phyloP scores from a whole-genome alignment of 306 rosid genomes.

The Pterocarpus macrocarpus region DNA sequence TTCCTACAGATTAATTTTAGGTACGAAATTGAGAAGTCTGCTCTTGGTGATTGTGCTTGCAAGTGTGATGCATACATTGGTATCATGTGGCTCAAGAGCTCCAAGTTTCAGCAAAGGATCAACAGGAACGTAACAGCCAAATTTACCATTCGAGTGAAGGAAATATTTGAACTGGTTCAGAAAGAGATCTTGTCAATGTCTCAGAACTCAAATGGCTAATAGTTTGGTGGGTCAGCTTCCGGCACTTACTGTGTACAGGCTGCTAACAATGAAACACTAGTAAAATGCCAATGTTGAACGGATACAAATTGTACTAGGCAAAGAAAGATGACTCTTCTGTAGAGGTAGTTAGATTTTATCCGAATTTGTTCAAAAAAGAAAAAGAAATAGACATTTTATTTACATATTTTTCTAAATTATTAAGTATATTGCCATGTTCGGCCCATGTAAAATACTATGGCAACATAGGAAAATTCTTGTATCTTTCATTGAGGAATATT shows the following conservation, averaged over 20 bases:
- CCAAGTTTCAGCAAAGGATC: slow-evolving; percentile 71
- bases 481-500: too few relatives aligned
- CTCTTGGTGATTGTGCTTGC: slow-evolving; percentile 59
- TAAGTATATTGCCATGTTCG: neutral
- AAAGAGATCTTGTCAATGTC: slow-evolving; percentile 64
- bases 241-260: neutral
- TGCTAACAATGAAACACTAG: neutral
- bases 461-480: too few relatives aligned
- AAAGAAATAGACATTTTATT: neutral
- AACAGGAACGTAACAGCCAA: slow-evolving; percentile 63
- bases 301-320: slow-evolving; percentile 3
- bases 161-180: slow-evolving; percentile 64
- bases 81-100: slow-evolving; percentile 73
- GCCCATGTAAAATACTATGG: neutral
- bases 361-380: neutral
- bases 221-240: neutral
- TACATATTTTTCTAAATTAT: too few relatives aligned
- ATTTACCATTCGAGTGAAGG: slow-evolving; percentile 58
- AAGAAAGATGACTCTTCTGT: neutral
- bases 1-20: slow-evolving; percentile 71
- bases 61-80: slow-evolving; percentile 66
- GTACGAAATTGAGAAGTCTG: slow-evolving; percentile 67
- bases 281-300: too few relatives aligned
- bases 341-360: slow-evolving; percentile 10
- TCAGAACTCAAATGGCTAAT: slow-evolving; percentile 35